Conservation (phyloP, 805 yeast genomes). For the Ogataea zsoltii region DNA sequence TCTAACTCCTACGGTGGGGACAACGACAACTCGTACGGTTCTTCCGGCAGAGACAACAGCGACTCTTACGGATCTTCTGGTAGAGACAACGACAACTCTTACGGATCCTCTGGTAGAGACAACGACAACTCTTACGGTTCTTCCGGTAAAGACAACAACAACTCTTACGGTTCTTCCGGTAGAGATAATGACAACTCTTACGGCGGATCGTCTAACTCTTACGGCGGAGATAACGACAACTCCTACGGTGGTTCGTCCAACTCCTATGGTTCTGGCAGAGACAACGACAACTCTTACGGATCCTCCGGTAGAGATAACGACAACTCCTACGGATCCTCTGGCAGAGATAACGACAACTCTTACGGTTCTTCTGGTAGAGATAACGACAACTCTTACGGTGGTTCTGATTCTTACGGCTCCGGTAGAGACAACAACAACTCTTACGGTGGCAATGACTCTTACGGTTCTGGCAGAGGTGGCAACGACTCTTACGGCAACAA, state of each 20-base stretch:
- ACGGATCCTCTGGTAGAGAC: constrained; percentile 8
- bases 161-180: constrained; percentile 27
- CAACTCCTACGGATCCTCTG: constrained; percentile 28
- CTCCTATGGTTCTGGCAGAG: constrained; percentile 16
- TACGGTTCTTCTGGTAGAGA: not conserved
- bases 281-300: constrained; percentile 24
- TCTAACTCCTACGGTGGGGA: constrained; percentile 34
- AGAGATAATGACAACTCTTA: constrained; percentile 11
- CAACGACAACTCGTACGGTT: constrained; percentile 26
- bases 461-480: constrained; percentile 24
- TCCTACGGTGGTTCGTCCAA: constrained; percentile 29
- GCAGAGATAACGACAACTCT: constrained; percentile 12
- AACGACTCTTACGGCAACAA: constrained; percentile 10
- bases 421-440: constrained; percentile 22
- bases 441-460: constrained; percentile 24
- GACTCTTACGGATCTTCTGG: constrained; percentile 32
- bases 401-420: constrained; percentile 14
- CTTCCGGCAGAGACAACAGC: constrained; percentile 10
- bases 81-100: constrained; percentile 23
- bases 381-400: constrained; percentile 30
- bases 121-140: constrained; percentile 21
- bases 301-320: constrained; percentile 13
- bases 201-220: not conserved
- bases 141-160: constrained; percentile 19
- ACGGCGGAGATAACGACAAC: constrained; percentile 17